Percentiles rank a stretch among this genome's conserved stretches.
Evolutionary conservation across 1,284 basidiomycete genomes (phyloP).

Genomic region (Coniophora puteana): DNA sequence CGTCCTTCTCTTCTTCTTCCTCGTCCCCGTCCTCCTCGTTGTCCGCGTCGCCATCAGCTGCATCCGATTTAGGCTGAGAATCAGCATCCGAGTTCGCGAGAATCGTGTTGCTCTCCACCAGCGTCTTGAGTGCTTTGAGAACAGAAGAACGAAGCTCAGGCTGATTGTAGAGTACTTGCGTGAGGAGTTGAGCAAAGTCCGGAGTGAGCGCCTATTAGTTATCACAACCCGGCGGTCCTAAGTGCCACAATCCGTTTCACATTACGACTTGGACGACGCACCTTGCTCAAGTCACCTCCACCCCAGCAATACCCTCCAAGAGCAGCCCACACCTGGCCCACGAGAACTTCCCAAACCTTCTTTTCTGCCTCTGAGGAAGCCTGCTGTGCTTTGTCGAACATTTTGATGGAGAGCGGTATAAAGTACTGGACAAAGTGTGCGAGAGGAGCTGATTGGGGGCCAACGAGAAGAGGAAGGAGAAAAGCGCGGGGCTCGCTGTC

Average conservation of each 20-base stretch:
- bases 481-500: slow-evolving; percentile 80
- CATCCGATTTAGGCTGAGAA: no score
- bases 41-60: slow-evolving; percentile 31
- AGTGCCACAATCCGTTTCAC: background rate
- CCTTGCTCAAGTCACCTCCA: slow-evolving; percentile 49
- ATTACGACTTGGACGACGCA: no score
- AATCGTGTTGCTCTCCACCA: slow-evolving; percentile 73
- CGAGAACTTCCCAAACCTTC: slow-evolving; percentile 92
- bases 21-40: slow-evolving; percentile 26
- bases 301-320: slow-evolving; percentile 84
- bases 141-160: slow-evolving; percentile 80
- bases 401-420: slow-evolving; percentile 89
- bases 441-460: slow-evolving; percentile 78
- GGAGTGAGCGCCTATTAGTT: slow-evolving; percentile 59
- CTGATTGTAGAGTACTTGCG: slow-evolving; percentile 89
- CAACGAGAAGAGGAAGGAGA: slow-evolving; percentile 87
- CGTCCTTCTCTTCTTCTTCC: background rate
- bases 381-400: slow-evolving; percentile 84
- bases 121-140: slow-evolving; percentile 74
- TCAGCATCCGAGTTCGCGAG: no score
- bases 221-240: slow-evolving; percentile 7
- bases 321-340: slow-evolving; percentile 92
- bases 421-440: slow-evolving; percentile 88
- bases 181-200: slow-evolving; percentile 83
- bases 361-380: slow-evolving; percentile 81